Percentiles rank a stretch among this genome's conserved stretches.
These are phyloP conservation scores for Filobasidium wieringae DNA, from an alignment of 768 basidiomycete species.

Conservation along the genomic window DNA sequence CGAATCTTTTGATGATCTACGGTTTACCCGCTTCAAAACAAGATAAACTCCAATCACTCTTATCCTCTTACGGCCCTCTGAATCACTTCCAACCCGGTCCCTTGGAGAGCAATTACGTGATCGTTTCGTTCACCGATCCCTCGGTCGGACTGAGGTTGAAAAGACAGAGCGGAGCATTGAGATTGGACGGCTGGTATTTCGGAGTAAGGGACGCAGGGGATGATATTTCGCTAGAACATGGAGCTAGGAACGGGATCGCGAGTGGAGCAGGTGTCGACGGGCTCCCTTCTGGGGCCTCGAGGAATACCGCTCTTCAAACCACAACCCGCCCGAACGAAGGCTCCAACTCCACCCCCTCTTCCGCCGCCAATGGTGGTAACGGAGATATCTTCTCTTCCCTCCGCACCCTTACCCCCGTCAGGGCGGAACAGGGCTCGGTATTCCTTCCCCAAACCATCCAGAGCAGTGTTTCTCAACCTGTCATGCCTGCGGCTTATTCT, in stretches of 20 bases:
- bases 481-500: neutral
- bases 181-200: conserved; percentile 9
- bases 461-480: neutral
- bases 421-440: neutral
- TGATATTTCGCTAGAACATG: too few relatives aligned
- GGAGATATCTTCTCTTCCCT: neutral
- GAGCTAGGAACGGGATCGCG: too few relatives aligned
- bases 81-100: conserved; percentile 13
- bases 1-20: conserved; percentile 6
- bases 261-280: too few relatives aligned
- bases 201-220: conserved; percentile 7
- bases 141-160: conserved; percentile 1
- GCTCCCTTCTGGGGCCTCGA: too few relatives aligned
- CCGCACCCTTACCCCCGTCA: neutral
- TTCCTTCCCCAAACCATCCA: neutral
- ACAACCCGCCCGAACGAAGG: too few relatives aligned
- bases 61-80: conserved; percentile 7
- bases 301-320: too few relatives aligned
- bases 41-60: conserved; percentile 1
- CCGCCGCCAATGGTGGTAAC: neutral
- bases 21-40: conserved; percentile 7
- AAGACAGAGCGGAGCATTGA: conserved; percentile 10
- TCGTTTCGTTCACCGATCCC: conserved; percentile 8
- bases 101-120: conserved; percentile 9
- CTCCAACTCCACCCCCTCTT: neutral